phyloP scores from a whole-genome alignment of 768 basidiomycete species.

The Suillus subaureus region DNA sequence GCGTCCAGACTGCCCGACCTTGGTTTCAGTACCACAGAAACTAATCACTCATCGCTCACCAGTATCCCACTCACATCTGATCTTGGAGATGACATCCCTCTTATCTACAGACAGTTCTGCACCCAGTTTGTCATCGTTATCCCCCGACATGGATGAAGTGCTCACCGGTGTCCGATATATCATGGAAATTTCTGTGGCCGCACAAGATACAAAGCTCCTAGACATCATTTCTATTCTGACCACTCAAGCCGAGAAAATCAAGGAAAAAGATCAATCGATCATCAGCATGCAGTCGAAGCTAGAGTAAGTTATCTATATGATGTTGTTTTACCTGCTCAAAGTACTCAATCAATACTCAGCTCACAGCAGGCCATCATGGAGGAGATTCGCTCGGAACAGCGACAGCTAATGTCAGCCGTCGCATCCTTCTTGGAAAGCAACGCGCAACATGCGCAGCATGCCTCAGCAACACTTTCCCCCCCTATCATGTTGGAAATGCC shows the following conservation, averaged over 20 bases:
- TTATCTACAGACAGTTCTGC: background rate
- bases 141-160: background rate
- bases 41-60: background rate
- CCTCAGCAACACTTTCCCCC: background rate
- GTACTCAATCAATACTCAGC: background rate
- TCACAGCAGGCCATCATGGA: background rate
- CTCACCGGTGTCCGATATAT: background rate
- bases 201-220: background rate
- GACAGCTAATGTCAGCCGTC: background rate
- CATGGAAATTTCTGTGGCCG: background rate
- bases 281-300: background rate
- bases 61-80: background rate
- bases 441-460: background rate
- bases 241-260: background rate
- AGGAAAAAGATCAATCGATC: background rate
- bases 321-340: background rate
- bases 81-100: background rate
- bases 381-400: conserved; percentile 1
- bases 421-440: background rate
- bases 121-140: background rate
- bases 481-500: background rate
- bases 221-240: background rate
- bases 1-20: background rate
- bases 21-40: background rate
- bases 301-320: background rate